Evolutionary conservation across 192 early-diverging fungal genomes (phyloP), one percentile per base, ranked within the genome.

Genomic region (Rhizophagus prolifer): DNA sequence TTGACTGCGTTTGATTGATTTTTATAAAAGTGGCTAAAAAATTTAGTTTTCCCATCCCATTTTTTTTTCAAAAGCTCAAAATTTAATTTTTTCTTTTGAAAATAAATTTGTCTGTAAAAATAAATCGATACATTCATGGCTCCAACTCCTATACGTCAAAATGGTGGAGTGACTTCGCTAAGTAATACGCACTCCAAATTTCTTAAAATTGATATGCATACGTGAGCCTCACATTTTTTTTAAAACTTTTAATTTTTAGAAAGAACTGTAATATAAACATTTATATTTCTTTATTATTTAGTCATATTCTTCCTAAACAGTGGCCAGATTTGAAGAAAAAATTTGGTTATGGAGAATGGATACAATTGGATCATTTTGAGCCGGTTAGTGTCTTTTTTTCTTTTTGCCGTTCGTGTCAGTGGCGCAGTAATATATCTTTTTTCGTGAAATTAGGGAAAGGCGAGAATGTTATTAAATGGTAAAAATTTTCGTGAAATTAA

Each of bases 391-490:
- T 38, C 14, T 50, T 3, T 41, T 19, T 54, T 54, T 54, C 31
- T 19, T 54, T 54, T 54, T 4, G 50, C 5, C 4, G 5, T 41
- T 41, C 38, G 9, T 54, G 50, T 1, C 19, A 14, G 8, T 31
- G 34, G 58, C 21, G 36, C 46, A 80, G 59, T 30, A n/a, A 60
- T 13, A 34, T 78, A 25, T 68, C n/a, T 28, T 28, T 16, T 31
- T 25, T n/a, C 4, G 58, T 46, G 16, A 31, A n/a, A 63, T 65
- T 78, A 86, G 85, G 89, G 86, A 44, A 86, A 89, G 72, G 87
- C 88, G 63, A 77, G 82, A 79, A 92, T 92, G 91, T 82, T 88
- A 84, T 79, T 90, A 67, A 86, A 91, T 75, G 91, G 90, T 21
- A 92, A 91, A 79, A 87, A 85, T 78, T 92, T 92, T 74, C 78